Percentiles rank a stretch among this genome's conserved stretches.
These are phyloP conservation scores for Halenospora varia DNA, from an alignment of 495 filamentous ascomycete genomes.

Conservation along the genomic window DNA sequence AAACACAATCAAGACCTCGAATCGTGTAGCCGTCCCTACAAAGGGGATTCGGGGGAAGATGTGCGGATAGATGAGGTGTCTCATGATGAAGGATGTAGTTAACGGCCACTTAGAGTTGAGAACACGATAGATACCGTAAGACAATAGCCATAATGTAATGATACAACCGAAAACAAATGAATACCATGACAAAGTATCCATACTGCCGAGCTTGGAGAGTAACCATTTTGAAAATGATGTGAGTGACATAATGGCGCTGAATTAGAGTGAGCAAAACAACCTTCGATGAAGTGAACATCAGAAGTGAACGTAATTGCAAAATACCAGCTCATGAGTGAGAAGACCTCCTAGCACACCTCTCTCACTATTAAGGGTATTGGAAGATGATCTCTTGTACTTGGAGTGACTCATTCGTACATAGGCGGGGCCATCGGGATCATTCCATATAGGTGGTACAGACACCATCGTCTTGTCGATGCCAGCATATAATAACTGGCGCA, in stretches of 20 bases:
- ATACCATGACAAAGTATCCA: constrained; percentile 9
- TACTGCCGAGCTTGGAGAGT: neutral
- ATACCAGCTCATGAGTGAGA: neutral
- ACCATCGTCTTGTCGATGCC: no score
- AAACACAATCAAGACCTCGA: constrained; percentile 10
- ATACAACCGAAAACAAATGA: constrained; percentile 12
- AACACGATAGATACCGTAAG: constrained; percentile 1
- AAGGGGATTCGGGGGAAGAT: no score
- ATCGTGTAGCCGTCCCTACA: constrained; percentile 13
- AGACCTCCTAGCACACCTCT: neutral
- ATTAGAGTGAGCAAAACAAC: no score
- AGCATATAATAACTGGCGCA: no score
- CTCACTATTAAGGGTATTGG: neutral
- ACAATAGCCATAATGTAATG: constrained; percentile 8
- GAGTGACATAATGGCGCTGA: no score
- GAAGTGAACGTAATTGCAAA: neutral
- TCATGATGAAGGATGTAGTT: no score
- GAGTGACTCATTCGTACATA: neutral
- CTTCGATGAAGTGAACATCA: constrained; percentile 7
- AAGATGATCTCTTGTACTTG: neutral
- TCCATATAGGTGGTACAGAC: no score
- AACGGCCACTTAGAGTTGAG: constrained; percentile 3
- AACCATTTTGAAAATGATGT: no score
- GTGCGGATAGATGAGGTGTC: no score
- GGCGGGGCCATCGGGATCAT: neutral